Evolutionary conservation across 176 grass and related monocot species (phyloP).

Genomic region (Cocos nucifera): DNA sequence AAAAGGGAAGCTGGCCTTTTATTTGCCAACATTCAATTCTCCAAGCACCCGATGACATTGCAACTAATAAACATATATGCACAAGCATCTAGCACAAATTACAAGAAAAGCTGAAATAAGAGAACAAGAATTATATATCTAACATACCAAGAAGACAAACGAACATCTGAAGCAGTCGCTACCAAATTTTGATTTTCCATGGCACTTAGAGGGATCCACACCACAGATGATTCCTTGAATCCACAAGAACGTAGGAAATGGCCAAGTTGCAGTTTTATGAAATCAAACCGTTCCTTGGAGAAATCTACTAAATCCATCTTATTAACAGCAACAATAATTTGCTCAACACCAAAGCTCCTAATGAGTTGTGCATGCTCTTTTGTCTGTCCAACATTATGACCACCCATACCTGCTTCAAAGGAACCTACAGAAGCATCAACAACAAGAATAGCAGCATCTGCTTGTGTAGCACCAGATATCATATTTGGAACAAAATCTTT

Average conservation of each 20-base stretch:
- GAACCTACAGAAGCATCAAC: constrained; percentile 71
- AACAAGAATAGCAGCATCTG: constrained; percentile 80
- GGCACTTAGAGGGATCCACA: constrained; percentile 74
- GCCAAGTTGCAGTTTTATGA: constrained; percentile 49
- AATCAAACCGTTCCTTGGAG: constrained; percentile 55
- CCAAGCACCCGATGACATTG: no score
- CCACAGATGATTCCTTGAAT: constrained; percentile 55
- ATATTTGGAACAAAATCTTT: constrained; percentile 95
- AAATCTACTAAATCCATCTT: constrained; percentile 76
- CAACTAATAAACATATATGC: no score
- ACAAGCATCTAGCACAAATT: not conserved
- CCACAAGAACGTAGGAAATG: constrained; percentile 75
- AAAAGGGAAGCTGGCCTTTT: no score
- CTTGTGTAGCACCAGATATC: constrained; percentile 71
- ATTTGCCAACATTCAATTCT: no score
- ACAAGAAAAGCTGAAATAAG: not conserved
- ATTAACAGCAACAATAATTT: constrained; percentile 79
- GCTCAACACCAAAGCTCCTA: constrained; percentile 81
- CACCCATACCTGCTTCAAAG: constrained; percentile 85
- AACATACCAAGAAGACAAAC: constrained; percentile 69
- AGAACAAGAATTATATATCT: not conserved
- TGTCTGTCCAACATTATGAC: constrained; percentile 60
- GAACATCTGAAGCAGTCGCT: constrained; percentile 39
- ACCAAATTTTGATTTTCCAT: constrained; percentile 79
- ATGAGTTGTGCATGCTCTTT: constrained; percentile 84